Evolutionary conservation across 805 yeast species (phyloP).

Genomic region (Barnettozyma siamensis): DNA sequence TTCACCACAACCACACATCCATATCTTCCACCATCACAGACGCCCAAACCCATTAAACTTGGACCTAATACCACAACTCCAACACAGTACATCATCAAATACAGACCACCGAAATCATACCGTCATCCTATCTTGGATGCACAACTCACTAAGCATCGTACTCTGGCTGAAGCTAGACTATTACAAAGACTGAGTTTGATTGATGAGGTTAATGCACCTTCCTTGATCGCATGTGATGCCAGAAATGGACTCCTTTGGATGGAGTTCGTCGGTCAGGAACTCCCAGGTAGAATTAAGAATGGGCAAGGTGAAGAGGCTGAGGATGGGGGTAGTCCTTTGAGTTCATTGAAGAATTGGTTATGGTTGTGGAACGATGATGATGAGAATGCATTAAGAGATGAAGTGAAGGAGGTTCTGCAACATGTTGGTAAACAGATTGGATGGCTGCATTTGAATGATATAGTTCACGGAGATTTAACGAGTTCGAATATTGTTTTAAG

Average conservation of each 20-base stretch:
- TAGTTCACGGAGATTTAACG: slow-evolving; percentile 92
- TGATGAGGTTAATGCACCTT: slow-evolving; percentile 62
- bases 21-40: slow-evolving; percentile 36
- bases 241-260: slow-evolving; percentile 81
- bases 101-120: slow-evolving; percentile 85
- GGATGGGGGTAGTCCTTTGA: slow-evolving; percentile 24
- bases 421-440: slow-evolving; percentile 67
- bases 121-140: slow-evolving; percentile 81
- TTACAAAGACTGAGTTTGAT: slow-evolving; percentile 46
- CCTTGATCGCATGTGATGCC: slow-evolving; percentile 69
- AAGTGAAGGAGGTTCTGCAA: slow-evolving; percentile 39
- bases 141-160: slow-evolving; percentile 70
- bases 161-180: slow-evolving; percentile 78
- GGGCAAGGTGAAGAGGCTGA: neutral
- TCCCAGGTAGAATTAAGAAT: slow-evolving; percentile 35
- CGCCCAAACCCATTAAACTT: slow-evolving; percentile 13
- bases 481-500: slow-evolving; percentile 75
- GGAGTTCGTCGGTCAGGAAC: slow-evolving; percentile 62
- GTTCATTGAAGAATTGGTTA: slow-evolving; percentile 67
- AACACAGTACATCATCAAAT: slow-evolving; percentile 59
- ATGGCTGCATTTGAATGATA: slow-evolving; percentile 63
- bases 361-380: slow-evolving; percentile 47
- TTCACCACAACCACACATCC: slow-evolving; percentile 64
- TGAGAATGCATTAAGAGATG: slow-evolving; percentile 26
- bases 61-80: slow-evolving; percentile 19